phyloP scores from a whole-genome alignment of 2,329 filamentous ascomycete species.

The Fusarium cyanostomum region DNA sequence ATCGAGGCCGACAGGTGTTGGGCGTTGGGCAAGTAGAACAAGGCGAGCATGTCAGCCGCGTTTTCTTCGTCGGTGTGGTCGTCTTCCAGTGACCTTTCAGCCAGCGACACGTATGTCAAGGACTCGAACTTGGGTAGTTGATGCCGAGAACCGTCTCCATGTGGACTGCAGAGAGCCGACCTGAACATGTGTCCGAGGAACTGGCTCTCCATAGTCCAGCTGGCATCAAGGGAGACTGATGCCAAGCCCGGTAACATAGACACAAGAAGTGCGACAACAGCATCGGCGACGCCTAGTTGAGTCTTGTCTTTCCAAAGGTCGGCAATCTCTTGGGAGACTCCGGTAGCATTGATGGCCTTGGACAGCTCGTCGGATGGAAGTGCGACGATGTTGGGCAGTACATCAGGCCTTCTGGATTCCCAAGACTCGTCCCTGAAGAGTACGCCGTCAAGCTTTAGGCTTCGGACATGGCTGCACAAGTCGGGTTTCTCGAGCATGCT shows the following conservation, averaged over 20 bases:
- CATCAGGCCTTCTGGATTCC: background rate
- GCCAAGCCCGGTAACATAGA: slow-evolving; percentile 4
- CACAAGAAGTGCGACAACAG: slow-evolving; percentile 9
- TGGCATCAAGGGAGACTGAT: background rate
- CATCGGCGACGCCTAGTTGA: slow-evolving; percentile 1
- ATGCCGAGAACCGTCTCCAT: background rate
- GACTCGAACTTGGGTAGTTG: background rate
- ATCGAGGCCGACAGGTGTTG: slow-evolving; percentile 4
- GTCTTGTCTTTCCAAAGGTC: background rate
- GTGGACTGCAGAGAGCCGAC: background rate
- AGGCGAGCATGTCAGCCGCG: background rate
- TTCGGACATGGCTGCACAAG: background rate
- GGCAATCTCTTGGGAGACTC: background rate
- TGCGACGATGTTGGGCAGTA: background rate
- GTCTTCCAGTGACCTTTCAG: background rate
- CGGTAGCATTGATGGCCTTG: background rate
- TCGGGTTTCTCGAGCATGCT: background rate
- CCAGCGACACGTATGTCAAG: background rate
- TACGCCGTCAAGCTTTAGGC: background rate
- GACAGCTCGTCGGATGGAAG: background rate
- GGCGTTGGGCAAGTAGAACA: slow-evolving; percentile 17
- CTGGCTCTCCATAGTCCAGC: background rate
- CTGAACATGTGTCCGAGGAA: background rate
- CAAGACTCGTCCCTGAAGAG: background rate
- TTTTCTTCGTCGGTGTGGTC: background rate